These are phyloP conservation scores for Cystobasidium onofrii DNA, from an alignment of 768 basidiomycete genomes.

Conservation along the genomic window DNA sequence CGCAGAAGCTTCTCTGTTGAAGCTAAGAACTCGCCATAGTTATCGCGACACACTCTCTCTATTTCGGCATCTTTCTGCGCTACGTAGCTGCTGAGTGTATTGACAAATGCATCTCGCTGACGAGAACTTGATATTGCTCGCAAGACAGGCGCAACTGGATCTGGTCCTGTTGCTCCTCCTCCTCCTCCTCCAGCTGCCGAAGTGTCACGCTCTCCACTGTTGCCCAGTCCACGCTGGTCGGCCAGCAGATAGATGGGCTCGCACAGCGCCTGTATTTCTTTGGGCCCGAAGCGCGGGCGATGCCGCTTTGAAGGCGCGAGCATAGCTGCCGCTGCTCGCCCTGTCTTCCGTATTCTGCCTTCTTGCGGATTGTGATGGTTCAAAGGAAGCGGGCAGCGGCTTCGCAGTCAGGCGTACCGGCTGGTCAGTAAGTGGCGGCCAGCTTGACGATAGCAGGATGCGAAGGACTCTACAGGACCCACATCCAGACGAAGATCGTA, in stretches of 20 bases:
- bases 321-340: neutral
- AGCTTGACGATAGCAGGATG: no score
- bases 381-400: no score
- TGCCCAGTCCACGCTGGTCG: conserved; percentile 1
- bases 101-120: conserved; percentile 73
- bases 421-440: no score
- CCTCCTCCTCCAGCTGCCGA: neutral
- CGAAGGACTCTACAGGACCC: no score
- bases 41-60: conserved; percentile 87
- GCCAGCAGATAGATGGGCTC: conserved; percentile 26
- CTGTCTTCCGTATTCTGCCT: no score
- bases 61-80: conserved; percentile 93
- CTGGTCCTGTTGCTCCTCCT: conserved; percentile 12
- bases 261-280: conserved; percentile 8
- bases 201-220: conserved; percentile 2
- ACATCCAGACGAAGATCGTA: no score
- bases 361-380: no score
- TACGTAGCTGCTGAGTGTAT: conserved; percentile 75
- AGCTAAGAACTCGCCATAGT: conserved; percentile 88
- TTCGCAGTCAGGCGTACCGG: no score
- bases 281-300: conserved; percentile 1
- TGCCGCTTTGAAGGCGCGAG: neutral
- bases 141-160: conserved; percentile 28
- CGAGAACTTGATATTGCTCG: conserved; percentile 29
- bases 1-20: conserved; percentile 94